phyloP scores from a whole-genome alignment of 495 filamentous ascomycete species.

The Aspergillus mulundensis region DNA sequence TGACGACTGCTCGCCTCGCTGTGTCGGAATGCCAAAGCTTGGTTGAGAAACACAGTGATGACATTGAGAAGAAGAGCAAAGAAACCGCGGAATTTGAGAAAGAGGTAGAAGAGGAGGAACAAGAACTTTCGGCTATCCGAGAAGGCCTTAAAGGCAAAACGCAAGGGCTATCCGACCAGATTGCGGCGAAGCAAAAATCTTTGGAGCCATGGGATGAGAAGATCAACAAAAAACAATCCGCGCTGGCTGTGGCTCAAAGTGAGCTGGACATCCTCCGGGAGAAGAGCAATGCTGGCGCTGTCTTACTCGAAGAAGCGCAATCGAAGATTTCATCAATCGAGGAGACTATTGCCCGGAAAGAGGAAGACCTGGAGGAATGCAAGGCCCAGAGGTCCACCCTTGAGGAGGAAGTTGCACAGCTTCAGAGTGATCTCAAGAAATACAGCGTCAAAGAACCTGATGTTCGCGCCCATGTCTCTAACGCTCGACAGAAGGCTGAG shows the following conservation, averaged over 20 bases:
- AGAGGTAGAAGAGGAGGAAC: conserved; percentile 71
- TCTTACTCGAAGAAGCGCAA: conserved; percentile 79
- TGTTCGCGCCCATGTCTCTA: conserved; percentile 74
- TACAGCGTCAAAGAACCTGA: conserved; percentile 73
- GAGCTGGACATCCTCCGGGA: conserved; percentile 89
- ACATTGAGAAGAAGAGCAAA: conserved; percentile 67
- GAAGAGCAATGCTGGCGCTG: conserved; percentile 77
- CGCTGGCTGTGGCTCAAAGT: conserved; percentile 89
- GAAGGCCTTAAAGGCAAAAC: conserved; percentile 92
- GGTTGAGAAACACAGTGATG: conserved; percentile 69
- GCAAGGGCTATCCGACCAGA: conserved; percentile 87
- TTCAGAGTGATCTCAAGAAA: conserved; percentile 67
- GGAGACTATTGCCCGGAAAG: conserved; percentile 63
- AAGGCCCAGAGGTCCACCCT: conserved; percentile 65
- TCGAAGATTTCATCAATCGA: conserved; percentile 70
- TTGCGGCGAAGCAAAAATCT: conserved; percentile 85
- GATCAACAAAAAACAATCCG: conserved; percentile 90
- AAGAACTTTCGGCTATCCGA: conserved; percentile 72
- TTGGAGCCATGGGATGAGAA: conserved; percentile 96
- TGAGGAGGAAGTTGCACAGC: conserved; percentile 67
- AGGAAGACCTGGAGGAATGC: conserved; percentile 69
- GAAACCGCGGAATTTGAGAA: conserved; percentile 72
- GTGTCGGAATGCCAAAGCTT: conserved; percentile 71
- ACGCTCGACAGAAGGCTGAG: conserved; percentile 86
- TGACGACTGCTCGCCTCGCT: conserved; percentile 63